Base-by-base conservation (phyloP, 305 asterid species). In the Fraxinus baroniana region DNA sequence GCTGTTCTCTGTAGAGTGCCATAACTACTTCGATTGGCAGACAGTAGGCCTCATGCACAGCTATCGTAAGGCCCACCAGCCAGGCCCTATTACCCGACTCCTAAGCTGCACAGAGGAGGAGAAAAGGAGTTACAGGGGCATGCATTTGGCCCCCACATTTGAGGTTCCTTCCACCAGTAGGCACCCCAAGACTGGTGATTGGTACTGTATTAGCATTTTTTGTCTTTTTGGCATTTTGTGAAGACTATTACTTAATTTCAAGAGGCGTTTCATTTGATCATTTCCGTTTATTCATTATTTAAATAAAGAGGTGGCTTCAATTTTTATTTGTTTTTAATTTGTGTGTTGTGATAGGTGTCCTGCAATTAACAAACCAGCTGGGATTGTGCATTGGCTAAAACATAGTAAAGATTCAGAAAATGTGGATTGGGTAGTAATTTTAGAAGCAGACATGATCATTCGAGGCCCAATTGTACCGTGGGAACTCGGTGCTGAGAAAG, bases 401-500 rank as follows among this genome's bases (percentile, higher is more conserved):
- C 86, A 94, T 84, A 94, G 99, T 83, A 87, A 90, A 83, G 98
- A 95, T 41, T 98, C 98, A 44, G 87, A 93, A 49, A 91, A 95
- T 83, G 99, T 95, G 62, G 99, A 95, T 86, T 95, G 99, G 99
- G 98, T 94, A 35, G 94, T 95, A 52, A 92, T 95, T 83, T 89
- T 95, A 74, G 99, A 96, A 60, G 98, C 99, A 20, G 99, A 96
- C 84, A 88, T 88, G 98, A 92, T 96, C 62, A 82, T 94, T 52
- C 93, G 99, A 79, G 98, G 99, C 24, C 97, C 98, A 9, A 93
- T 96, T 28, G 44, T 96, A 44, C 99, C 99, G 7, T 96, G 98
- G 99, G 98, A 96, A 90, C 94, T 96, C 83, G 99, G 99, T 60
- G 98, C 97, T 28, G 97, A 93, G 94, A 92, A 89, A 91, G 98